Base-by-base conservation (phyloP, 2,329 filamentous ascomycete species). In the Xylaria arbuscula region DNA sequence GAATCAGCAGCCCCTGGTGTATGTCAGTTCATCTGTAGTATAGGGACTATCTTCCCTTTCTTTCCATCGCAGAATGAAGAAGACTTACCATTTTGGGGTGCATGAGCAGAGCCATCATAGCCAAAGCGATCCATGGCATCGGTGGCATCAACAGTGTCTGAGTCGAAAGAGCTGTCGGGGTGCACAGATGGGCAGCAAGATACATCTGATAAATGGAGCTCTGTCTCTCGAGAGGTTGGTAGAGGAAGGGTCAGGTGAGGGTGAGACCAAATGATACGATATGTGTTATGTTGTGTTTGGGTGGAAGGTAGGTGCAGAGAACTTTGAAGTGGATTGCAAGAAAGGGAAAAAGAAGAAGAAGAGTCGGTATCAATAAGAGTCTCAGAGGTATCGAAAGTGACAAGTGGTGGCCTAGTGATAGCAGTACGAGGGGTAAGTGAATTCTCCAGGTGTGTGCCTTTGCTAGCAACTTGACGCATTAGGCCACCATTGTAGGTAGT, bases 61-160 rank as follows among this genome's bases (percentile, higher is more conserved):
- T 38, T 13, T 13, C 24, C 28, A 17, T n/a, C 7, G 6, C 2
- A 5, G 4, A 7, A 48, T 32, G 9, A 2, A 15, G 10, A 4
- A 10, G 36, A 3, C 62, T 59, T 42, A 64, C 62, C 47, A 17
- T 59, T 5, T 22, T 58, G 22, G 24, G 22, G 22, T 17, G 54
- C 36, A 53, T 42, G 8, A 7, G 62, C 1, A 3, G 17, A 13
- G 28, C 10, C 5, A 17, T n/a, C 2, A 1, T 1, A 1, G 15
- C 34, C 17, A 8, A 34, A 47, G 19, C 0, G 4, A 1, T 36
- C 55, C 51, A 62, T 66, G 22, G 11, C 17, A 15, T 50, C 36
- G 10, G 28, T 28, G 4, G 10, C 2, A 38, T 24, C 10, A 36
- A 62, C 40, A 17, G n/a, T 17, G 15, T 45, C 40, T 7, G n/a